Conservation (phyloP, 495 filamentous ascomycete genomes). For the Lasiosphaeriaceae sp. region DNA sequence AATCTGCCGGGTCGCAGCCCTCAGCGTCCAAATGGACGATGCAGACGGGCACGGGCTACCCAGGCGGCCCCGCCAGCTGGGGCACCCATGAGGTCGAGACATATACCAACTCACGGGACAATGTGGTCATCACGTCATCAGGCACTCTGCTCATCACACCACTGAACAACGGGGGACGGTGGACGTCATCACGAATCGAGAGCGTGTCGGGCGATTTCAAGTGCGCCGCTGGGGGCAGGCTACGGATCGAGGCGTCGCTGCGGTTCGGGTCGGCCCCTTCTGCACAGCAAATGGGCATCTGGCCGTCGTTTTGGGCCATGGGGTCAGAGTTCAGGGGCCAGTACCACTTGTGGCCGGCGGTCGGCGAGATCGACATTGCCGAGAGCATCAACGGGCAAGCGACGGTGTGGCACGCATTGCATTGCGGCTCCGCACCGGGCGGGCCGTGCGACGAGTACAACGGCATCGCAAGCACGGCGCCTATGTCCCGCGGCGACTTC, state of each 20-base stretch:
- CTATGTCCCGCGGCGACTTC: conserved; percentile 31
- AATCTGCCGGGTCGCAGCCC: conserved; percentile 6
- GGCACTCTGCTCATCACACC: conserved; percentile 21
- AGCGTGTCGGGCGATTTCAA: conserved; percentile 27
- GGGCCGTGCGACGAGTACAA: conserved; percentile 42
- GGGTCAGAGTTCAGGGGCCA: conserved; percentile 34
- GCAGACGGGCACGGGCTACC: conserved; percentile 25
- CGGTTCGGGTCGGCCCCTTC: conserved; percentile 31
- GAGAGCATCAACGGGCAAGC: conserved; percentile 41
- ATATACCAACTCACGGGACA: conserved; percentile 23
- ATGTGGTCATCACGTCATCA: conserved; percentile 20
- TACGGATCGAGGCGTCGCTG: conserved; percentile 36
- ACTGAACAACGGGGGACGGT: conserved; percentile 14
- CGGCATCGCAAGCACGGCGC: conserved; percentile 26
- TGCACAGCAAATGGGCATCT: conserved; percentile 40
- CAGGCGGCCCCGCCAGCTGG: conserved; percentile 26
- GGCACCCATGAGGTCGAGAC: conserved; percentile 30
- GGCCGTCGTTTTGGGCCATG: conserved; percentile 48
- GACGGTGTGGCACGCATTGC: conserved; percentile 38
- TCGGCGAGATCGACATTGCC: conserved; percentile 45
- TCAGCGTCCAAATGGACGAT: conserved; percentile 20
- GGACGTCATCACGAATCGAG: conserved; percentile 47
- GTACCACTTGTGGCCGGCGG: conserved; percentile 34
- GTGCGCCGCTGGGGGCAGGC: conserved; percentile 28
- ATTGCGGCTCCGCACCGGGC: conserved; percentile 40